phyloP scores from a whole-genome alignment of 345 rosid species.

The Eucalyptus curtisii region DNA sequence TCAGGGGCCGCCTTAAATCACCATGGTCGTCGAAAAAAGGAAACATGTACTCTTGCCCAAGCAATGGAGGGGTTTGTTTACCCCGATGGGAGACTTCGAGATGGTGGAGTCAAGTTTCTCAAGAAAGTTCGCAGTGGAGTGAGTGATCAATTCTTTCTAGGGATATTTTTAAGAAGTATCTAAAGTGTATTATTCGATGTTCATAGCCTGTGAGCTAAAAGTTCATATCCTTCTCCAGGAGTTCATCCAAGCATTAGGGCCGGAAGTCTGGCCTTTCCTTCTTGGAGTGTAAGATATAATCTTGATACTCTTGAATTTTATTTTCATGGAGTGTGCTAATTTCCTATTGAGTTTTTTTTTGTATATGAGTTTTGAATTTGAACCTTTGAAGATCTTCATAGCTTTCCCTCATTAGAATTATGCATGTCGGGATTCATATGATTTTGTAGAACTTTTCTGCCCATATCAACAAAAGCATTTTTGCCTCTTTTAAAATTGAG shows the following conservation, averaged over 20 bases:
- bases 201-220: neutral
- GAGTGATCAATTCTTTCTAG: conserved; percentile 17
- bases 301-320: neutral
- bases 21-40: conserved; percentile 84
- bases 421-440: neutral
- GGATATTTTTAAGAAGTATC: neutral
- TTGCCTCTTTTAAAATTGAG: neutral
- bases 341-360: neutral
- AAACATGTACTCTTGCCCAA: conserved; percentile 58
- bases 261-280: conserved; percentile 96
- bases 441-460: neutral
- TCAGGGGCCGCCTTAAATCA: conserved; percentile 64
- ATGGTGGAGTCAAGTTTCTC: conserved; percentile 69
- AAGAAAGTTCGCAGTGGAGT: conserved; percentile 90
- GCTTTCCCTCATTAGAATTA: neutral
- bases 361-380: neutral
- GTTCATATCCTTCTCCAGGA: conserved; percentile 29
- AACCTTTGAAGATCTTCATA: neutral
- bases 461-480: neutral
- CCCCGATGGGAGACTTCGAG: conserved; percentile 65
- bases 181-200: neutral
- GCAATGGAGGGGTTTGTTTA: conserved; percentile 70
- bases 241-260: conserved; percentile 77
- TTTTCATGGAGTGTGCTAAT: neutral
- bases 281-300: conserved; percentile 87